Base-by-base conservation (phyloP, 176 grass and related monocot genomes). In the Oryza rufipogon region DNA sequence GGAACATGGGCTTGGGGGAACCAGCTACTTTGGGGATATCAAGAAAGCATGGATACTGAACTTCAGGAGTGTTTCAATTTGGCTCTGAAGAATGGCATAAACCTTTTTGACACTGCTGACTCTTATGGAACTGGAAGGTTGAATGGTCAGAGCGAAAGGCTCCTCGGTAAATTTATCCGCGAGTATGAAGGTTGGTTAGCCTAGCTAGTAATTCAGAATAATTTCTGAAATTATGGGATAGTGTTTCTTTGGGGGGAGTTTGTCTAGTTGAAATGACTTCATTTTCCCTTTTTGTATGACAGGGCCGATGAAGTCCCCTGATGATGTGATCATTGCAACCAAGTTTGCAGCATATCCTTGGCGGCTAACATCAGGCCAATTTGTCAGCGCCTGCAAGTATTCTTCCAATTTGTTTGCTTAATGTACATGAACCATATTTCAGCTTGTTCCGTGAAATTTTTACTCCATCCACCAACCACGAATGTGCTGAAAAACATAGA, bases 1-100 rank as follows among this genome's bases (percentile, higher is more conserved):
- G 93, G 96, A 71, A 98, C 96, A 25, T 98, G 96, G 96, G 96
- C 96, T 13, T 94, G 96, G 93, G 93, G 93, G 80, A 98, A 98
- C 70, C 89, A 98, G 68, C 71, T 96, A 13, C 89, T 96, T 3
- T 98, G 96, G 96, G 93, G 91, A 11, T 98, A 98, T 80, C 81
- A 93, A 85, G 89, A 98, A 87, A 91, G 83, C 54, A 96, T 98
- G 93, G 87, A 98, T 71, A 74, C 1, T n/a, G 87, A 83, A 54
- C 86, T 98, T 68, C 91, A 94, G 81, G 91, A 95, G 22, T 85
- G 89, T 54, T 98, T 98, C 51, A 86, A 94, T 91, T 79, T 98
- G 51, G 89, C 93, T 60, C 51, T 96, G 39, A 88, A 45, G 41
- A 98, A 94, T 79, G 93, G 96, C 47, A 96, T 98, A 81, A 96